These are phyloP conservation scores for Vigna unguiculata DNA, from an alignment of 306 rosid species.

Conservation along the genomic window DNA sequence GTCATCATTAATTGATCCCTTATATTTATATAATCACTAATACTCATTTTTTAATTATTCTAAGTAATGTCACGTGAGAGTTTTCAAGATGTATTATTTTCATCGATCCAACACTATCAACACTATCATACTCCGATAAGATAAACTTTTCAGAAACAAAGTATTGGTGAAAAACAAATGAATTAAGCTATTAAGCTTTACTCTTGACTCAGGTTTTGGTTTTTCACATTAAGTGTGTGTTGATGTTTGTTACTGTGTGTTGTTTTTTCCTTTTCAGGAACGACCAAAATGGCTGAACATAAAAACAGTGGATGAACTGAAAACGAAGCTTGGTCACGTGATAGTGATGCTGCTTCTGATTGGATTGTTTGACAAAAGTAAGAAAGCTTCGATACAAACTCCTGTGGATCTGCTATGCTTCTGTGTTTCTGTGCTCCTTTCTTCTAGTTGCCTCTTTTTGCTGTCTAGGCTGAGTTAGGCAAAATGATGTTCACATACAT, in stretches of 20 bases:
- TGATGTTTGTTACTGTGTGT: constrained; percentile 18
- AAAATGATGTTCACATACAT: constrained; percentile 28
- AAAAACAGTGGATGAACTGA: constrained; percentile 78
- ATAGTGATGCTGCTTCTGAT: constrained; percentile 97
- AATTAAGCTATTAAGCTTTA: too few species aligned
- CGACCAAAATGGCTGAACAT: constrained; percentile 87
- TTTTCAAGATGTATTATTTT: too few species aligned
- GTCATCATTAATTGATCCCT: background rate
- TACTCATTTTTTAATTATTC: too few species aligned
- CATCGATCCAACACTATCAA: too few species aligned
- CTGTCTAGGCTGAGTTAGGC: constrained; percentile 72
- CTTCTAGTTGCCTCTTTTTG: constrained; percentile 79
- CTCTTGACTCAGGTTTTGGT: too few species aligned
- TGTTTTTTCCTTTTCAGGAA: constrained; percentile 59
- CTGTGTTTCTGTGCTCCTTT: constrained; percentile 75
- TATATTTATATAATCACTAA: too few species aligned
- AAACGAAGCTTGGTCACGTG: constrained; percentile 93
- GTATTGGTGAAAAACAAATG: too few species aligned
- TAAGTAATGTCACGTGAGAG: too few species aligned
- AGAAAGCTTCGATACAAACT: constrained; percentile 71
- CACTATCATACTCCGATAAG: too few species aligned
- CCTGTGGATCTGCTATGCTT: constrained; percentile 92
- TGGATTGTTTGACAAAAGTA: constrained; percentile 84
- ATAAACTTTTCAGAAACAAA: too few species aligned
- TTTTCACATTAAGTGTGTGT: background rate